Evolutionary conservation across 495 filamentous ascomycete species (phyloP), one percentile per base, ranked within the genome.

Genomic region (Lasiosphaeriaceae sp.): DNA sequence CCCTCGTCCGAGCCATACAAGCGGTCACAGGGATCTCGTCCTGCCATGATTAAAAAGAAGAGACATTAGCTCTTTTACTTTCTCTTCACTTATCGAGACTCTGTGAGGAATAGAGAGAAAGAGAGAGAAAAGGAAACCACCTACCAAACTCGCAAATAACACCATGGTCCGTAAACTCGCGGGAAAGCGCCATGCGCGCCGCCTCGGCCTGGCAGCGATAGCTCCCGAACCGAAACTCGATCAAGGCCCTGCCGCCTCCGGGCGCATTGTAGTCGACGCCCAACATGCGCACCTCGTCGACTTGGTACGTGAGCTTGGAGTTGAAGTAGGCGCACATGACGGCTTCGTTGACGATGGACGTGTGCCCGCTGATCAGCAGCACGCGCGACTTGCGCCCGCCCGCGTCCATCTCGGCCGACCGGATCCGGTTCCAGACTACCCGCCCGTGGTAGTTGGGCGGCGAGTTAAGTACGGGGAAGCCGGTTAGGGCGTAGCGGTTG

Each of bases 151-250:
- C 64, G 44, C 64, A 67, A 11, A 56, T 22, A 0, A 69, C 58
- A 1, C 65, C 65, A 1, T 19, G 48, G 3, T 66, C 66, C 52
- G 56, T 50, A 19, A 61, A 67, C 63, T 74, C 71, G 11, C 67
- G 57, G 1, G 60, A 31, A 2, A 77, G 58, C 1, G 73, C 52
- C 66, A 70, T 74, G 17, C 67, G 57, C 1, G 69, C 73, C 0
- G 66, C 65, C 58, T 75, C 70, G 6, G 73, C 64, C 64, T 78
- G 74, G 59, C 74, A 72, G 9, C 71, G 69, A 23, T 64, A 77
- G 31, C 72, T 75, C 2, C 70, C 76, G 47, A 78, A 77, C 1
- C 69, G 67, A 56, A 70, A 72, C 62, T 77, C 74, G 11, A 68
- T 24, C 50, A 64, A 53, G 11, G 2, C 9, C 23, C 26, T 50